Conservation (phyloP, 202 grass and related monocot genomes). For the Eragrostis tef region DNA sequence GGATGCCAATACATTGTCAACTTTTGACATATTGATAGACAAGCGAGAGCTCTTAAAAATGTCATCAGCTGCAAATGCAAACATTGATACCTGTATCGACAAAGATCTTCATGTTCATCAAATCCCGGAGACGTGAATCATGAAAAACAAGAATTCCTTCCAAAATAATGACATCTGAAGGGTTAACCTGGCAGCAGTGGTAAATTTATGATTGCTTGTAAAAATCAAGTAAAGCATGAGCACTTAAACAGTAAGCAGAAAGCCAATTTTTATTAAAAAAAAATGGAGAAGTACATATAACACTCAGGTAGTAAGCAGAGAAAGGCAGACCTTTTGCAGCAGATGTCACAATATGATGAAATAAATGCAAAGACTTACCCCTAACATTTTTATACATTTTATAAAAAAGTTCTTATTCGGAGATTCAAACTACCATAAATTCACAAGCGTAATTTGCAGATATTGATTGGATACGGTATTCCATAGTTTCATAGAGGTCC, state of each 20-base stretch:
- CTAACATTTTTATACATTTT: not conserved
- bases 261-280: not conserved
- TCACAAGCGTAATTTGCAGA: not conserved
- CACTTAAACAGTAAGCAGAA: conserved; percentile 32
- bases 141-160: conserved; percentile 97
- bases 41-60: conserved; percentile 1
- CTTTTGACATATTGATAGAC: not conserved
- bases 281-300: not conserved
- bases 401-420: not conserved
- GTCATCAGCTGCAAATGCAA: conserved; percentile 31
- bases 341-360: not conserved
- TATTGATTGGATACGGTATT: conserved; percentile 5
- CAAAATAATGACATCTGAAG: conserved; percentile 96
- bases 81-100: conserved; percentile 77
- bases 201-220: conserved; percentile 29
- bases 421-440: conserved; percentile 1
- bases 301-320: conserved; percentile 29
- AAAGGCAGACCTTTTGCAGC: not conserved
- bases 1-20: not conserved
- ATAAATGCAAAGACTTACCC: not conserved
- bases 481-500: not conserved
- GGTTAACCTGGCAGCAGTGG: conserved; percentile 70
- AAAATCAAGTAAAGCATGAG: conserved; percentile 7
- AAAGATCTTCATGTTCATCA: conserved; percentile 99
- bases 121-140: conserved; percentile 78